Evolutionary conservation across 371 early-diverging fungal species (phyloP).

Genomic region (Haplosporangium sp.): DNA sequence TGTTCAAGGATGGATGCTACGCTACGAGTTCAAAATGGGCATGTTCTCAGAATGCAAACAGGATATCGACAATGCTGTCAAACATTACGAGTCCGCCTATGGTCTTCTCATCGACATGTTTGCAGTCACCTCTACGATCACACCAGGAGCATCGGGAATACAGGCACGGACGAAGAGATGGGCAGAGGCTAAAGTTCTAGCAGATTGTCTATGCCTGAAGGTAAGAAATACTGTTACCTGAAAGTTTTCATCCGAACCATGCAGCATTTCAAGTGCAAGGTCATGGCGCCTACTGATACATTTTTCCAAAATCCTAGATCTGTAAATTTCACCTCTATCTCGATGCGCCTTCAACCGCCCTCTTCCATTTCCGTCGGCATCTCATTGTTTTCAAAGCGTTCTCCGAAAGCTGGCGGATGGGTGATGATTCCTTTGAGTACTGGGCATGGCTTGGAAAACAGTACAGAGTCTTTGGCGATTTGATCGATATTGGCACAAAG

Average conservation of each 20-base stretch:
- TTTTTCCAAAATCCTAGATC: conserved; percentile 59
- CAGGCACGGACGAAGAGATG: conserved; percentile 66
- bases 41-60: conserved; percentile 83
- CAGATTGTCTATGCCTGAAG: conserved; percentile 81
- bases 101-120: conserved; percentile 73
- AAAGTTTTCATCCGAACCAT: too few relatives aligned
- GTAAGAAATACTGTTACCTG: conserved; percentile 43
- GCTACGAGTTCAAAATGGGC: conserved; percentile 87
- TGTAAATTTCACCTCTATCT: conserved; percentile 77
- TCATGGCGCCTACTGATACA: not conserved
- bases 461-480: conserved; percentile 82
- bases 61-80: conserved; percentile 79
- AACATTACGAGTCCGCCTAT: conserved; percentile 82
- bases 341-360: conserved; percentile 73
- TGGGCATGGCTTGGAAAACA: conserved; percentile 89
- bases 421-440: conserved; percentile 78
- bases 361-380: conserved; percentile 78
- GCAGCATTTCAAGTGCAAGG: too few relatives aligned
- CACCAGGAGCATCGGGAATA: conserved; percentile 61
- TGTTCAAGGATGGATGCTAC: conserved; percentile 78
- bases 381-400: conserved; percentile 69
- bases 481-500: conserved; percentile 76
- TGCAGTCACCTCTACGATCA: conserved; percentile 59
- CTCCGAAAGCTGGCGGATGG: conserved; percentile 66
- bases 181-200: conserved; percentile 69